Evolutionary conservation across 805 yeast species (phyloP), one percentile per base, ranked within the genome.

Genomic region (Maudiozyma barnettii): DNA sequence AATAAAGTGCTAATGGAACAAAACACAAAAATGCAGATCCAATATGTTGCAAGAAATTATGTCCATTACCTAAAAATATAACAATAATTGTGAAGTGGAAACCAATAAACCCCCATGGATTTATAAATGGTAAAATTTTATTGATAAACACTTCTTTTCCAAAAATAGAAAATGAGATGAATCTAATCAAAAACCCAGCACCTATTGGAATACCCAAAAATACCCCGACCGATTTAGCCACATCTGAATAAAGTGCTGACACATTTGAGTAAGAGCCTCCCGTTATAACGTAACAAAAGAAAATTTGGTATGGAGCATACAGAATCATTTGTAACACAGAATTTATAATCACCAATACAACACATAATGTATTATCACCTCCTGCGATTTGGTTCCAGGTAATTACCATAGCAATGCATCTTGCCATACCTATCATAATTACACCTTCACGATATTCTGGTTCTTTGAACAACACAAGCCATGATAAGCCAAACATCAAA

Each of bases 391-490:
- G 71, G 54, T 74, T 78, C 83, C 82, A 78, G 23, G 78, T 58
- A 44, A 78, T 60, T 1, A 77, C 83, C 82, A 78, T 78, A 20
- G 82, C 83, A 51, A 78, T 77, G 56, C 83, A 78, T 49, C 82
- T 61, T 5, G 81, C 82, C 33, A 75, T 48, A 1, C 83, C 83
- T 41, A 78, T 75, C 74, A 78, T 71, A 29, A 78, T 75, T n/a
- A 78, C 67, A 1, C 82, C 82, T 38, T 61, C 65, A 39, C 82
- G 62, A 47, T 73, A 74, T 46, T 75, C 82, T 7, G 62, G 62
- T 44, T 68, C 54, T 47, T 77, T 74, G 47, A 74, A 74, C 43
- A 78, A 53, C 0, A 70, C 67, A 39, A 72, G 54, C 83, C 82
- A 78, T 0, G 79, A 73, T 16, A 78, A 63, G 0, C 74, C 81